Conservation (phyloP, 2,329 filamentous ascomycete species). For the Cladosporium sp. region DNA sequence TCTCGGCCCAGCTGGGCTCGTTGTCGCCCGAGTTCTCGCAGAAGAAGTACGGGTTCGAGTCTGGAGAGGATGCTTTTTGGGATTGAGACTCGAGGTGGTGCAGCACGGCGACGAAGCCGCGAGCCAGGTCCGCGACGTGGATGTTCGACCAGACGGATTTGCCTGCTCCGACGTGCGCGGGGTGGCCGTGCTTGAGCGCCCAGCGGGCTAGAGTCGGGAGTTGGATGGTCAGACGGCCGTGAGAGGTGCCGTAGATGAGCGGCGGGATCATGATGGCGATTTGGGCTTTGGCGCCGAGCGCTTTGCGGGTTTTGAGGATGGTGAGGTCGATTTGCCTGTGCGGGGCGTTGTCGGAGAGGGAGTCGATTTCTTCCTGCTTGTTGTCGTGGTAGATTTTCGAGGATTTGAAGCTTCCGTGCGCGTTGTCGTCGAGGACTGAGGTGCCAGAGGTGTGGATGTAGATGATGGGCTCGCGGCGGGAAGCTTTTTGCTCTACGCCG, state of each 20-base stretch:
- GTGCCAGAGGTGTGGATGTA: slow-evolving; percentile 50
- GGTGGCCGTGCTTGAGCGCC: slow-evolving; percentile 46
- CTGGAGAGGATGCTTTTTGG: slow-evolving; percentile 1
- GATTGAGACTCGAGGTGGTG: slow-evolving; percentile 38
- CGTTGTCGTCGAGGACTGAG: slow-evolving; percentile 37
- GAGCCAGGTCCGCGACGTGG: slow-evolving; percentile 47
- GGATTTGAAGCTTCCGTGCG: slow-evolving; percentile 31
- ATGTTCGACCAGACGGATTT: slow-evolving; percentile 40
- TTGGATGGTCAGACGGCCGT: slow-evolving; percentile 45
- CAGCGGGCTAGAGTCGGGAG: slow-evolving; percentile 46
- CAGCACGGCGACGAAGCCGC: slow-evolving; percentile 43
- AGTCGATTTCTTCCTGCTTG: slow-evolving; percentile 38
- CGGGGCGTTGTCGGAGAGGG: slow-evolving; percentile 39
- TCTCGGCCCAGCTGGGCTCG: slow-evolving; percentile 43
- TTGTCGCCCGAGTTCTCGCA: slow-evolving; percentile 39
- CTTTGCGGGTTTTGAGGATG: slow-evolving; percentile 36
- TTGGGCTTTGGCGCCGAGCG: slow-evolving; percentile 39
- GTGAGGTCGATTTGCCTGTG: slow-evolving; percentile 46
- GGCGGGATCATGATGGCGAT: slow-evolving; percentile 48
- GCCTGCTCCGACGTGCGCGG: slow-evolving; percentile 44
- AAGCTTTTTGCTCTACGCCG: slow-evolving; percentile 38
- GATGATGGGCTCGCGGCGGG: slow-evolving; percentile 36
- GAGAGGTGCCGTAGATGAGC: slow-evolving; percentile 40
- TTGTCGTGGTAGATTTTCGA: slow-evolving; percentile 43
- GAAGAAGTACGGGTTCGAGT: slow-evolving; percentile 49